Base-by-base conservation (phyloP, 495 filamentous ascomycete genomes). In the Penicillium waksmanii region DNA sequence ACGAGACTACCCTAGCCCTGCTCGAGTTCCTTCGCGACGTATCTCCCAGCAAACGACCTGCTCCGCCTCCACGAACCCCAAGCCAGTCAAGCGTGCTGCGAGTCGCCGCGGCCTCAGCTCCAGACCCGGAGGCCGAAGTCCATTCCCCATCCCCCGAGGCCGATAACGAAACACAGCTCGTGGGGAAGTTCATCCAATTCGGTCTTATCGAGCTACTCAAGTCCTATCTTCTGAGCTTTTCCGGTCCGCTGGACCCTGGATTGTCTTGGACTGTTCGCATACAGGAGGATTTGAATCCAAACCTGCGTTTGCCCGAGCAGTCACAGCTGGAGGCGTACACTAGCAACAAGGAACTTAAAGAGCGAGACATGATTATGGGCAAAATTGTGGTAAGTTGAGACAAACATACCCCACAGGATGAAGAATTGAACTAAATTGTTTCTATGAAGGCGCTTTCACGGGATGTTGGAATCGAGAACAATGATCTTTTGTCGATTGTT, bases 181-280 rank as follows among this genome's bases (percentile, higher is more conserved):
- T 89, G 65, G 74, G 74, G 40, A 88, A 84, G 55, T 81, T 97
- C 31, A 73, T 97, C 55, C 90, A 96, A 63, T 90, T 92, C 48
- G 96, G 96, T 64, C 75, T 95, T 23, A 88, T 93, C 0, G 93
- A 95, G 68, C 73, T 97, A 15, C 68, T 96, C 17, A 95, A 97
- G 68, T 84, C 87, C 7, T 98, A 94, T 62, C 77, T 93, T 18
- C 69, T 85, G 58, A 82, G 74, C 33, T 73, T 84, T 15, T 69
- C 72, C 3, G 82, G 79, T 67, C 84, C 69, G 58, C 86, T 84
- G 72, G 85, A 77, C 55, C 84, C 73, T 66, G 87, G 90, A 65
- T 66, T 97, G 82, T 84, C 84, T 8, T 89, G 86, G 91, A 82
- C 90, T 17, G 82, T 85, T n/a, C 79, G 92, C 55, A 75, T 94